Evolutionary conservation across 2,329 filamentous ascomycete genomes (phyloP), one percentile per base, ranked within the genome.

Genomic region (Parafenestella ontariensis): DNA sequence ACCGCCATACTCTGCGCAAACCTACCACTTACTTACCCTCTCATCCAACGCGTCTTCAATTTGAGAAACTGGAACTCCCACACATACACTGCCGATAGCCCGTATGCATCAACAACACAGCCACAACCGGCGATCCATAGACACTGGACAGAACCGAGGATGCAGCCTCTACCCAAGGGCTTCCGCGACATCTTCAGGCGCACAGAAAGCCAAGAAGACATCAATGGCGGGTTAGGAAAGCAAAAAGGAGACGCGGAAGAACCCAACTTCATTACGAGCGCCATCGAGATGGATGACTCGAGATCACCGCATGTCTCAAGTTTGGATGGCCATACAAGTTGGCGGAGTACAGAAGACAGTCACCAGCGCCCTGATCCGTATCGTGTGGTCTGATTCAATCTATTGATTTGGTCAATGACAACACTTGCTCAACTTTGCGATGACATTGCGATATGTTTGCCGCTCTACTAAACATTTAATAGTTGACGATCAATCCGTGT

Each of bases 1-100:
- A 85, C 85, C 0, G 83, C 85, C 5, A 78, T 88, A 36, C 79
- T 86, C 44, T 85, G 87, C 15, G 81, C 84, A 24, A 88, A 88
- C 55, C 76, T 88, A 5, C 85, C 85, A 0, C 82, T 87, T 44
- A 82, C 81, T 58, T 87, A 84, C 81, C 82, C 83, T 0, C 75
- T 87, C 18, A 76, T 86, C 26, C 80, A 83, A 39, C 77, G 79
- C 8, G 54, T 82, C 50, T 79, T 81, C 67, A 70, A 70, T 21
- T 54, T 75, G 3, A 64, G 59, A 23, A 72, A 66, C 56, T 75
- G 70, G 71, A 71, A 53, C 54, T 59, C 65, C 9, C 54, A 65
- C n/a, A 64, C 66, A 2, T 65, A 68, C 41, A 34, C 24, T 28
- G 46, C 41, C 7, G 29, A 52, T 17, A 47, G 41, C 17, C 15